Conservation (phyloP, 805 yeast species). For the Yamadazyma kitorensis region DNA sequence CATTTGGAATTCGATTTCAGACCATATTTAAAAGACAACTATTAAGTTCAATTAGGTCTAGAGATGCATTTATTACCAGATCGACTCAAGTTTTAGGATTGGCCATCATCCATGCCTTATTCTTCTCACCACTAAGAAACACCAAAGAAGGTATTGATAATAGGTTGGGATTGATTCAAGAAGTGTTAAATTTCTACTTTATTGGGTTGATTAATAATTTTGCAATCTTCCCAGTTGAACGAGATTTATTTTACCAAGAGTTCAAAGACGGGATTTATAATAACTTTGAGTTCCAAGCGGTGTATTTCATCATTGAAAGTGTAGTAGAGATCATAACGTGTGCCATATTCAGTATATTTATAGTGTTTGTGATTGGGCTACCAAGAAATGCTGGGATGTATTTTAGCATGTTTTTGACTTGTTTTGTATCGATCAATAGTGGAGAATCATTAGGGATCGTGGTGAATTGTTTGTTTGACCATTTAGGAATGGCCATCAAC, state of each 20-base stretch:
- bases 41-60: constrained; percentile 31
- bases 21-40: constrained; percentile 32
- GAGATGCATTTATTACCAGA: constrained; percentile 63
- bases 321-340: constrained; percentile 65
- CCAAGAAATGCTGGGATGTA: constrained; percentile 66
- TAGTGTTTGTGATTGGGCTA: constrained; percentile 70
- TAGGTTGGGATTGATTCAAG: constrained; percentile 75
- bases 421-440: constrained; percentile 57
- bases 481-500: constrained; percentile 79
- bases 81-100: constrained; percentile 61
- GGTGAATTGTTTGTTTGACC: constrained; percentile 68
- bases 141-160: constrained; percentile 53
- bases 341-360: constrained; percentile 55
- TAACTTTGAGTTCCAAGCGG: constrained; percentile 55
- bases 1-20: constrained; percentile 25
- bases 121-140: constrained; percentile 46
- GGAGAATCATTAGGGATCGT: constrained; percentile 86
- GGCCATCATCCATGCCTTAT: constrained; percentile 64
- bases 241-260: constrained; percentile 76
- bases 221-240: constrained; percentile 69
- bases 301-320: constrained; percentile 60
- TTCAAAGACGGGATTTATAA: constrained; percentile 71
- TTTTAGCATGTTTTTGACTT: constrained; percentile 57
- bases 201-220: constrained; percentile 79
- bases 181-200: constrained; percentile 67